A percentile compares a stretch with the other conserved stretches of the same genome.
Evolutionary conservation across 768 basidiomycete species (phyloP).

Genomic region (Macrolepiota dolichaula): DNA sequence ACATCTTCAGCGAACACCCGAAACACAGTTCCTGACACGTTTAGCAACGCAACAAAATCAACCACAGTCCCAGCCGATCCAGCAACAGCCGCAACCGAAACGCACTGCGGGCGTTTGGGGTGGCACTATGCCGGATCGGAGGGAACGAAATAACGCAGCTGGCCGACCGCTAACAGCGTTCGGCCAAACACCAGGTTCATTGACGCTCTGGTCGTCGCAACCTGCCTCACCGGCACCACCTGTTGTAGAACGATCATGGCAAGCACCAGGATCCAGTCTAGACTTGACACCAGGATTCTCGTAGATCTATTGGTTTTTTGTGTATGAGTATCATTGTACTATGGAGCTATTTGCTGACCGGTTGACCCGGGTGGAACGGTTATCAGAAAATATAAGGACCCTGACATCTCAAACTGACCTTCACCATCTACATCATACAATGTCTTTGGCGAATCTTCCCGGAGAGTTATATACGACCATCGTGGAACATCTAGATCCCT

Average conservation of each 20-base stretch:
- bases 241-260: slow-evolving; percentile 45
- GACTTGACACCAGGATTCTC: slow-evolving; percentile 32
- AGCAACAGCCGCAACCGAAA: slow-evolving; percentile 34
- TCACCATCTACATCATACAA: slow-evolving; percentile 10
- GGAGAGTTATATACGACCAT: slow-evolving; percentile 65
- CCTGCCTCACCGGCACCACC: slow-evolving; percentile 38
- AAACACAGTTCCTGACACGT: slow-evolving; percentile 10
- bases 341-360: slow-evolving; percentile 6
- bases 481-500: slow-evolving; percentile 44
- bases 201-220: slow-evolving; percentile 42
- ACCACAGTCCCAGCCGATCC: slow-evolving; percentile 23
- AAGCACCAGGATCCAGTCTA: slow-evolving; percentile 31
- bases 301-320: slow-evolving; percentile 10
- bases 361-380: background rate
- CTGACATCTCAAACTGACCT: background rate
- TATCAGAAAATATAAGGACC: slow-evolving; percentile 2
- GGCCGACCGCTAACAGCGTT: slow-evolving; percentile 45
- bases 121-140: slow-evolving; percentile 8
- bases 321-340: slow-evolving; percentile 8
- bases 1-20: slow-evolving; percentile 20
- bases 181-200: slow-evolving; percentile 47
- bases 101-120: slow-evolving; percentile 19
- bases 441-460: slow-evolving; percentile 42
- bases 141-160: slow-evolving; percentile 10
- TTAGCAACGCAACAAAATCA: slow-evolving; percentile 20